Conservation (phyloP, 2,329 filamentous ascomycete genomes). For the Aureobasidium sp. region DNA sequence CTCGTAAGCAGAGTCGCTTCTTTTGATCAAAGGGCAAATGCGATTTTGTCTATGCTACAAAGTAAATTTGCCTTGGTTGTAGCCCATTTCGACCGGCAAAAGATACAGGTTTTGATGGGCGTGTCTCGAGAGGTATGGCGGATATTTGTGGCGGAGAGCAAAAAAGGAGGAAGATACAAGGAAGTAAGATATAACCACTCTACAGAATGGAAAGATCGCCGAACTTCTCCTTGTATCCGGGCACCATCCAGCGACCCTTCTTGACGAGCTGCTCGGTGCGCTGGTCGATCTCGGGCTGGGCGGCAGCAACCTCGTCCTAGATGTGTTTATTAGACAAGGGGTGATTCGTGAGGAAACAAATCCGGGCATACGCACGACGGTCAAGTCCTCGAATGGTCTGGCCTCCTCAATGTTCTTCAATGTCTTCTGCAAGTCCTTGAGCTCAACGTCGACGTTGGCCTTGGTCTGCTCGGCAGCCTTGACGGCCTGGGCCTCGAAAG, state of each 20-base stretch:
- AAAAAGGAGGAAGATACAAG: slow-evolving; percentile 7
- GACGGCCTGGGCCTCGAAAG: slow-evolving; percentile 92
- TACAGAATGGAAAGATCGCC: slow-evolving; percentile 94
- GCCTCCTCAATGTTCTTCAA: slow-evolving; percentile 96
- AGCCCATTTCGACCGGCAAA: slow-evolving; percentile 12
- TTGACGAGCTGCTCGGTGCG: slow-evolving; percentile 90
- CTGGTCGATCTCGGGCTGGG: slow-evolving; percentile 94
- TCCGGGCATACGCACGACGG: slow-evolving; percentile 66
- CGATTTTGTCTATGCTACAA: slow-evolving; percentile 16
- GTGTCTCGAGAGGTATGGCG: not conserved
- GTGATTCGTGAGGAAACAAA: not conserved
- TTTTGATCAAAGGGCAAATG: slow-evolving; percentile 13
- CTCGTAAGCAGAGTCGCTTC: not conserved
- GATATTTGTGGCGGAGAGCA: slow-evolving; percentile 3
- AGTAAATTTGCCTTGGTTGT: slow-evolving; percentile 9
- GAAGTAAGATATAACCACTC: slow-evolving; percentile 30
- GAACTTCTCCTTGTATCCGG: slow-evolving; percentile 99
- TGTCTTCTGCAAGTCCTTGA: slow-evolving; percentile 89
- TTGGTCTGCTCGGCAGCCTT: slow-evolving; percentile 97
- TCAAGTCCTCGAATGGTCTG: slow-evolving; percentile 92
- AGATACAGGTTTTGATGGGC: not conserved
- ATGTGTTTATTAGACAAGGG: not conserved
- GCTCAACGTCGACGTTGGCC: slow-evolving; percentile 88
- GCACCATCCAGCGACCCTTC: slow-evolving; percentile 97
- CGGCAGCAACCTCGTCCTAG: slow-evolving; percentile 88